These are phyloP conservation scores for Cichorium intybus DNA, from an alignment of 140 eudicot species.

Conservation along the genomic window DNA sequence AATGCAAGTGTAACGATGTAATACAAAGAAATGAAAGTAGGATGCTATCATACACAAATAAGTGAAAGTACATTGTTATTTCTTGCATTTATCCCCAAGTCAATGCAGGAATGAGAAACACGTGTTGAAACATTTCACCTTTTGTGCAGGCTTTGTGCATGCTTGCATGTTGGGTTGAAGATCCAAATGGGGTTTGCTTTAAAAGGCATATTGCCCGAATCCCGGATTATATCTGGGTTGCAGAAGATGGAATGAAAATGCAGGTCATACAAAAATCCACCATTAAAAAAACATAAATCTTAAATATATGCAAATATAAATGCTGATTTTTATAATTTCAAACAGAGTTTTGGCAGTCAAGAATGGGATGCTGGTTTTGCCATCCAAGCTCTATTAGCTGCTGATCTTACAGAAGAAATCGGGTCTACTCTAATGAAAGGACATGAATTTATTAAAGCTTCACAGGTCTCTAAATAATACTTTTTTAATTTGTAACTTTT, in stretches of 20 bases:
- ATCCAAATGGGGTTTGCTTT: neutral
- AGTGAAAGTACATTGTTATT: no score
- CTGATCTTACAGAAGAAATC: constrained; percentile 49
- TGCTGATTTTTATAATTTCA: neutral
- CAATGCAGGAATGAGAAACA: no score
- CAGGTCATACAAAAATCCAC: neutral
- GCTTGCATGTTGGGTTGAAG: neutral
- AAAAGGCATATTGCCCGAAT: neutral
- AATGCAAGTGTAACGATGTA: no score
- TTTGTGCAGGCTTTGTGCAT: neutral
- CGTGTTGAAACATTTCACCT: neutral
- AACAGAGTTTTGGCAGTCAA: constrained; percentile 82
- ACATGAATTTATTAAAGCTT: constrained; percentile 66
- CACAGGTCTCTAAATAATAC: constrained; percentile 51
- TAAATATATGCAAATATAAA: neutral
- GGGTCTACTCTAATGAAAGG: constrained; percentile 59
- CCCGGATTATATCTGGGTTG: neutral
- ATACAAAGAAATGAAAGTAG: no score
- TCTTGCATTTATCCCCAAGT: no score
- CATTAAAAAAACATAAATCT: neutral
- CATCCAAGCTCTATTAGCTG: constrained; percentile 64
- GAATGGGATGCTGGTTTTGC: constrained; percentile 77
- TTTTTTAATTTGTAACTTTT: neutral
- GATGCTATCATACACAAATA: no score
- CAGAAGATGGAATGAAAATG: neutral